These are phyloP conservation scores for Hypoxylon trugodes DNA, from an alignment of 495 filamentous ascomycete genomes.

Conservation along the genomic window DNA sequence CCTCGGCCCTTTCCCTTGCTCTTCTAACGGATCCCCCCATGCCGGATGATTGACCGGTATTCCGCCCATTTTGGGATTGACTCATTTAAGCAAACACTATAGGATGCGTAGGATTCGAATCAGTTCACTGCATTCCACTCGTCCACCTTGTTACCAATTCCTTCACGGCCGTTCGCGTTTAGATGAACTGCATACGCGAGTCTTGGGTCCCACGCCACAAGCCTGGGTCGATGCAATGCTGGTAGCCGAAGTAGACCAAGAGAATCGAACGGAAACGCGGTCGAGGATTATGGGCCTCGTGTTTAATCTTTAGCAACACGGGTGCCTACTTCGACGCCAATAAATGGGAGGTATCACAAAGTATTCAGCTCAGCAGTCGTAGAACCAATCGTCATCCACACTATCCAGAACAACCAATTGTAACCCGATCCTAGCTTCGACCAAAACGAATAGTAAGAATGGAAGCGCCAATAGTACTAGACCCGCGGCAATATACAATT, in stretches of 20 bases:
- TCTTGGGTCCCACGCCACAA: conserved; percentile 18
- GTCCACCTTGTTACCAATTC: conserved; percentile 37
- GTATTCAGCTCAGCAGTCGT: conserved; percentile 44
- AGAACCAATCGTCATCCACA: conserved; percentile 43
- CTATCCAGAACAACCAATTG: conserved; percentile 46
- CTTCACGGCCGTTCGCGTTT: conserved; percentile 26
- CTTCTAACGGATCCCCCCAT: conserved; percentile 55
- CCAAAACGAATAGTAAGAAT: conserved; percentile 40
- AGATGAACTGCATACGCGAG: conserved; percentile 44
- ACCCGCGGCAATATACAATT: conserved; percentile 14
- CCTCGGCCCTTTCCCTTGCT: conserved; percentile 56
- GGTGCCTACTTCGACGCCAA: conserved; percentile 34
- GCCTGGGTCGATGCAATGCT: conserved; percentile 31
- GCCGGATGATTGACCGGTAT: conserved; percentile 50
- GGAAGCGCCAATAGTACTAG: conserved; percentile 18
- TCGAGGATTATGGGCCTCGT: conserved; percentile 28
- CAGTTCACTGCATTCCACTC: conserved; percentile 38
- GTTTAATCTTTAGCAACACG: conserved; percentile 24
- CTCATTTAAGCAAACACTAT: conserved; percentile 55
- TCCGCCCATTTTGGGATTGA: conserved; percentile 57
- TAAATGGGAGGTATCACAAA: conserved; percentile 41
- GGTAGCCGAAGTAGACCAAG: conserved; percentile 29
- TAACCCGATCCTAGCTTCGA: conserved; percentile 30
- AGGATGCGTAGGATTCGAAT: conserved; percentile 19
- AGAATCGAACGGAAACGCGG: conserved; percentile 32